Conservation (phyloP, 192 early-diverging fungal genomes). For the Rhizoclosmatium globosum region DNA sequence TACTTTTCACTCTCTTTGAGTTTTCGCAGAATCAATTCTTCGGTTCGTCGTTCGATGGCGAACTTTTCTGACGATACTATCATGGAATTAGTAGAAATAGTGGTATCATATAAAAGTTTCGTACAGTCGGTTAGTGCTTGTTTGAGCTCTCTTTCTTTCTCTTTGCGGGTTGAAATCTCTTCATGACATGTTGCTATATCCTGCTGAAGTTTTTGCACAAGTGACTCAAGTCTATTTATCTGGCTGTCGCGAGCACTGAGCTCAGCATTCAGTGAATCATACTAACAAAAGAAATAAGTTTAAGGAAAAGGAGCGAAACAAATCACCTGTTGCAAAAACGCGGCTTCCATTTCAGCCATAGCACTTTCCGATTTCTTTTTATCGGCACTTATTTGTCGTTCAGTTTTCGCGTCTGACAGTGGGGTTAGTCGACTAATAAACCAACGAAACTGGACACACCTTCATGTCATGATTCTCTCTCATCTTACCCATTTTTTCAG, state of each 20-base stretch:
- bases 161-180: slow-evolving; percentile 17
- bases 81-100: not conserved
- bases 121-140: slow-evolving; percentile 10
- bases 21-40: slow-evolving; percentile 7
- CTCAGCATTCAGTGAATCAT: not conserved
- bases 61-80: slow-evolving; percentile 7
- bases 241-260: not conserved
- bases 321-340: slow-evolving; percentile 3
- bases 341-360: slow-evolving; percentile 17
- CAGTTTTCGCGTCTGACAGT: slow-evolving; percentile 16
- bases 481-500: slow-evolving; percentile 10
- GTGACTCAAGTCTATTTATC: not conserved
- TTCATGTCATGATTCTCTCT: not conserved
- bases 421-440: slow-evolving; percentile 4
- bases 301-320: not conserved
- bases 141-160: slow-evolving; percentile 15
- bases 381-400: not conserved
- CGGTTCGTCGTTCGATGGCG: not conserved
- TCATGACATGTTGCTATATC: not conserved
- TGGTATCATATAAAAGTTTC: not conserved
- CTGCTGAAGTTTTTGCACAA: slow-evolving; percentile 6
- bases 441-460: not conserved
- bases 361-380: not conserved
- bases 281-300: not conserved
- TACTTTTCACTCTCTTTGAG: slow-evolving; percentile 22